phyloP scores from a whole-genome alignment of 1,284 basidiomycete species.

The Ganoderma leucocontextum region DNA sequence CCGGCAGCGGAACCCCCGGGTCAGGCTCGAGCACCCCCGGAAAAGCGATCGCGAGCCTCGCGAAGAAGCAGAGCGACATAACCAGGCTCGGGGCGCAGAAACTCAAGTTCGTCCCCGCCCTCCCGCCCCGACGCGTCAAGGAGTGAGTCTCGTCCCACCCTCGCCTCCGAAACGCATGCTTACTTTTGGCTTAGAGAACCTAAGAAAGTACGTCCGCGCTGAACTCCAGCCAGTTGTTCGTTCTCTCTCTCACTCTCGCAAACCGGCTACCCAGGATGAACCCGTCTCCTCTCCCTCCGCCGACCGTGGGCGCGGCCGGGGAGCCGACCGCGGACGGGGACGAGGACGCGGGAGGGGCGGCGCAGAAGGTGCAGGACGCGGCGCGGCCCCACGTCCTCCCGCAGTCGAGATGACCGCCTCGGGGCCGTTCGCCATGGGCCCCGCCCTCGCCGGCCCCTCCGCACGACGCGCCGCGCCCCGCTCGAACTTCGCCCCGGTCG shows the following conservation, averaged over 20 bases:
- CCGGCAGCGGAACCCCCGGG: slow-evolving; percentile 34
- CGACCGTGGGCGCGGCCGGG: slow-evolving; percentile 47
- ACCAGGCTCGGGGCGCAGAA: slow-evolving; percentile 77
- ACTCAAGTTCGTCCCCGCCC: slow-evolving; percentile 81
- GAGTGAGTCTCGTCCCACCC: slow-evolving; percentile 59
- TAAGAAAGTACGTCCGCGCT: slow-evolving; percentile 49
- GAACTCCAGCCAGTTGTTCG: not conserved
- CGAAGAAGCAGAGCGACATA: slow-evolving; percentile 73
- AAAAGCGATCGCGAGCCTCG: slow-evolving; percentile 77
- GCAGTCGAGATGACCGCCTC: slow-evolving; percentile 80
- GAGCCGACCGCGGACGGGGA: slow-evolving; percentile 55
- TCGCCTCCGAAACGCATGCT: not conserved
- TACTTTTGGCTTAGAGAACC: slow-evolving; percentile 43
- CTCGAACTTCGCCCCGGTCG: slow-evolving; percentile 59
- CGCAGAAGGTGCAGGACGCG: slow-evolving; percentile 42
- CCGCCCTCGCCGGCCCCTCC: slow-evolving; percentile 65
- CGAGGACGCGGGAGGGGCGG: slow-evolving; percentile 52
- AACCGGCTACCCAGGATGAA: slow-evolving; percentile 55
- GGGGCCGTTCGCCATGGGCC: slow-evolving; percentile 87
- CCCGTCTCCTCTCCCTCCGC: slow-evolving; percentile 42
- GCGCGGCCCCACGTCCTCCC: slow-evolving; percentile 58
- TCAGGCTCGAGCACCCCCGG: slow-evolving; percentile 25
- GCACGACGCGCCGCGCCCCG: slow-evolving; percentile 59
- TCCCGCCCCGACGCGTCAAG: slow-evolving; percentile 76
- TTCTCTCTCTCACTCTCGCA: slow-evolving; percentile 5